Percentiles rank a stretch among this genome's conserved stretches.
These are phyloP conservation scores for Cyberlindnera americana DNA, from an alignment of 805 yeast genomes.

Conservation along the genomic window DNA sequence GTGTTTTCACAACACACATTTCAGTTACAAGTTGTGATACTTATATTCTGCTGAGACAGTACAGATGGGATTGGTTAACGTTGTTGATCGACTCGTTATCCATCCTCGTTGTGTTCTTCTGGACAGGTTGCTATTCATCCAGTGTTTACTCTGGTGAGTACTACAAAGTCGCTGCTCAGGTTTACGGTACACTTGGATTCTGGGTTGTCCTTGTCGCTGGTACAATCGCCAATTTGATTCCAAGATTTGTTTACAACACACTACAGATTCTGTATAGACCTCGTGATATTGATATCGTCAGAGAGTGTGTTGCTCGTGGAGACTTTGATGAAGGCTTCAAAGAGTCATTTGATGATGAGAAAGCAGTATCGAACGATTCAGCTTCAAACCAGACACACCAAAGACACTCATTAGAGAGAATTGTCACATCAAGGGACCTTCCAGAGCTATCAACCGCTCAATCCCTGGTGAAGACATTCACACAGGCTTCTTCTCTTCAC, in stretches of 20 bases:
- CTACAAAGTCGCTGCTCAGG: constrained; percentile 59
- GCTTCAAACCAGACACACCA: constrained; percentile 1
- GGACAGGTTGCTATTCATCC: constrained; percentile 79
- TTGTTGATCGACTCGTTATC: constrained; percentile 53
- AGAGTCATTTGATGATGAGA: constrained; percentile 10
- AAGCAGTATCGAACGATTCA: constrained; percentile 10
- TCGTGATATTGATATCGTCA: constrained; percentile 63
- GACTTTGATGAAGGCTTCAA: constrained; percentile 41
- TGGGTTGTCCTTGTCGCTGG: constrained; percentile 70
- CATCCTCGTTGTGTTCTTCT: constrained; percentile 55
- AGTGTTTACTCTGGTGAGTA: constrained; percentile 48
- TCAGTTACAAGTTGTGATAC: constrained; percentile 63
- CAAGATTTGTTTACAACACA: constrained; percentile 60
- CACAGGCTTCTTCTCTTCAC: constrained; percentile 5
- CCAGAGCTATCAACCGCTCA: constrained; percentile 19
- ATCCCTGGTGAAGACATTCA: constrained; percentile 16
- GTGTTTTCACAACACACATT: constrained; percentile 60
- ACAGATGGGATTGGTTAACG: constrained; percentile 80
- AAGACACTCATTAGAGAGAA: constrained; percentile 16
- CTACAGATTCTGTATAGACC: constrained; percentile 51
- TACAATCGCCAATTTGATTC: constrained; percentile 55
- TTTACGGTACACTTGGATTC: constrained; percentile 56
- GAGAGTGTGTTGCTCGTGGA: constrained; percentile 65
- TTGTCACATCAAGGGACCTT: constrained; percentile 15
- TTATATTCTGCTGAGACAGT: constrained; percentile 63